Base-by-base conservation (phyloP, 2,329 filamentous ascomycete species). In the Penicillium olsonii region DNA sequence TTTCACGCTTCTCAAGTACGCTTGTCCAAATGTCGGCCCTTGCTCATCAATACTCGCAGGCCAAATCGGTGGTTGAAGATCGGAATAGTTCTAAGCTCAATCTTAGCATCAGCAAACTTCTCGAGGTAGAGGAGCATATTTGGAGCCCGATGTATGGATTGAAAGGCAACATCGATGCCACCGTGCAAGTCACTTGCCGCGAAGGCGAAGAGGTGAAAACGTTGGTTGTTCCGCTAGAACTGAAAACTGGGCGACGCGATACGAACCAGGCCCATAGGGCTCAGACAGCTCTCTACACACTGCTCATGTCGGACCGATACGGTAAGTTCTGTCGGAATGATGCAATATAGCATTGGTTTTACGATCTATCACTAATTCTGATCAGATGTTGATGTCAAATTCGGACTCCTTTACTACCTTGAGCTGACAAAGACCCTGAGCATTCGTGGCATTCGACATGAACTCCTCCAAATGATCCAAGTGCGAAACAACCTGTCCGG, bases 91-190 rank as follows among this genome's bases (percentile, higher is more conserved):
- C 87, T 45, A 87, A 85, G 57, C 83, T 87, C 10, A 87, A 81
- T 49, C 86, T 97, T 81, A 91, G 88, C 59, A 85, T 99, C 59
- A 95, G 87, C 63, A 99, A 97, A 67, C 78, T 99, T 22, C 85
- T 99, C 12, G 94, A 97, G 66, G 89, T 99, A 9, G 94, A 99
- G 68, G 94, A 99, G 69, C 94, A 97, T 66, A 85, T 99, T 22
- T 99, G 94, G 94, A 97, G 92, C 6, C 94, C 94, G 0, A 92
- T 91, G 84, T 99, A 95, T 67, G 94, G 94, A 0, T 78, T 99
- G 14, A 99, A 99, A 69, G 94, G 94, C 24, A 99, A 97, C 61
- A 94, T 99, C 52, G 94, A 99, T 72, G 94, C 94, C 22, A 97
- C 94, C 0, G 88, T 99, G 1, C 90, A 99, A 73, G 87, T 94